Base-by-base conservation (phyloP, 305 asterid genomes). In the Vinca major region DNA sequence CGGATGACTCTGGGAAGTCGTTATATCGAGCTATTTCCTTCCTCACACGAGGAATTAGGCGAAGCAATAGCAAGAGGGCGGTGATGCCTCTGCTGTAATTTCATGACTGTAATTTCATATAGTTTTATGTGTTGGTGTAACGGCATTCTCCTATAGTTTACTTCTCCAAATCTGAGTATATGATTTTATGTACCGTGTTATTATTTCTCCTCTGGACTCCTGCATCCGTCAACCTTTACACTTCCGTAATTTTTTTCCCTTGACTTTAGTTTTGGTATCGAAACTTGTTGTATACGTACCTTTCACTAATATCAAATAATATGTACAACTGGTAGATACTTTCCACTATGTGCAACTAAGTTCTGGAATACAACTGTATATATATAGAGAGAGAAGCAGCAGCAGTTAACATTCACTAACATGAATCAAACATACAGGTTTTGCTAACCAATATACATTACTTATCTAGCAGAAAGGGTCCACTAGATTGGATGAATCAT, bases 1-100 rank as follows among this genome's bases (percentile, higher is more conserved):
- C 76, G 96, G 78, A 92, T 86, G 98, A 85, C 91, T 3, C 90
- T 92, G 5, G 96, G 96, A 51, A 89, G 90, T 74, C 95, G 96
- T 52, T 92, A 89, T 49, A 84, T 89, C 57, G 96, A 89, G 88
- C 83, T 89, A 52, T 92, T 92, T 73, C 89, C 86, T 61, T 89
- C 96, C 4, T 82, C 96, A 21, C 72, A 68, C 0, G 92, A 88
- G 65, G 96, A 92, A 74, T 63, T 89, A 79, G 79, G 79, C n/a
- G 89, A 89, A 45, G 78, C 95, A 5, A 56, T 79, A 68, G 81
- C 91, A 26, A 89, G 83, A 77, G 92, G 89, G n/a, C 84, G 90
- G 77, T 87, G 83, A 88, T 56, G 55, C 68, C 60, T 53, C 75
- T 67, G 14, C 21, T 19, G n/a, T n/a, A 8, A 53, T 63, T 26